phyloP scores from a whole-genome alignment of 2,329 filamentous ascomycete species.

The Cryphonectria radicalis region DNA sequence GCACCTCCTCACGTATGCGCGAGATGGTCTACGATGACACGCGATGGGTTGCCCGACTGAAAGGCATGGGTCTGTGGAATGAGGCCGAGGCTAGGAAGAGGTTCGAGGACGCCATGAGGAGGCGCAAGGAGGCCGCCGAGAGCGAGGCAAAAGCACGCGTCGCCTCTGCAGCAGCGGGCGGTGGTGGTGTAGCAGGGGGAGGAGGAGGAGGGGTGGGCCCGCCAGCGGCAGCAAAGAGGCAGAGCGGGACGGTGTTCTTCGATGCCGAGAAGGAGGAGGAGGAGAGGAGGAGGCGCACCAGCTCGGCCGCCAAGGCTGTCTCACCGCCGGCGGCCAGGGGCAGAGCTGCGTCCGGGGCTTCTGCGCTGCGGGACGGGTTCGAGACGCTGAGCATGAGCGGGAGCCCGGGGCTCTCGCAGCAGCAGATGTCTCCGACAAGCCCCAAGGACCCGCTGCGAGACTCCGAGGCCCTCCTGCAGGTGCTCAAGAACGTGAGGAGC shows the following conservation, averaged over 20 bases:
- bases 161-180: slow-evolving; percentile 33
- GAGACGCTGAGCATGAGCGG: slow-evolving; percentile 69
- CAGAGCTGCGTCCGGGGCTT: slow-evolving; percentile 40
- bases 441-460: slow-evolving; percentile 57
- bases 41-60: slow-evolving; percentile 86
- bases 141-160: slow-evolving; percentile 53
- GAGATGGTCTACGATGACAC: slow-evolving; percentile 99
- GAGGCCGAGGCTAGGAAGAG: slow-evolving; percentile 81
- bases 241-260: slow-evolving; percentile 35
- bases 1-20: slow-evolving; percentile 81
- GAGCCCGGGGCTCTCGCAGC: slow-evolving; percentile 30
- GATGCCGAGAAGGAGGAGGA: slow-evolving; percentile 59
- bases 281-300: slow-evolving; percentile 29
- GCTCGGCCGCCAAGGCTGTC: slow-evolving; percentile 1
- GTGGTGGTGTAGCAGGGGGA: slow-evolving; percentile 13
- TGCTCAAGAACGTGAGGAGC: slow-evolving; percentile 74
- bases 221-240: slow-evolving; percentile 30
- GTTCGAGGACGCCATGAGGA: slow-evolving; percentile 72
- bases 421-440: slow-evolving; percentile 35
- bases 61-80: slow-evolving; percentile 90
- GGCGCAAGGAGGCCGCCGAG: slow-evolving; percentile 60
- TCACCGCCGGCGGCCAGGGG: slow-evolving; percentile 13
- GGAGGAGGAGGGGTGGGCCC: slow-evolving; percentile 15
- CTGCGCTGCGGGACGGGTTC: slow-evolving; percentile 67
- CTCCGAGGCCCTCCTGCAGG: slow-evolving; percentile 66